Percentiles rank a stretch among this genome's conserved stretches.
Evolutionary conservation across 495 filamentous ascomycete genomes (phyloP).

Genomic region (Parathielavia hyrcaniae): DNA sequence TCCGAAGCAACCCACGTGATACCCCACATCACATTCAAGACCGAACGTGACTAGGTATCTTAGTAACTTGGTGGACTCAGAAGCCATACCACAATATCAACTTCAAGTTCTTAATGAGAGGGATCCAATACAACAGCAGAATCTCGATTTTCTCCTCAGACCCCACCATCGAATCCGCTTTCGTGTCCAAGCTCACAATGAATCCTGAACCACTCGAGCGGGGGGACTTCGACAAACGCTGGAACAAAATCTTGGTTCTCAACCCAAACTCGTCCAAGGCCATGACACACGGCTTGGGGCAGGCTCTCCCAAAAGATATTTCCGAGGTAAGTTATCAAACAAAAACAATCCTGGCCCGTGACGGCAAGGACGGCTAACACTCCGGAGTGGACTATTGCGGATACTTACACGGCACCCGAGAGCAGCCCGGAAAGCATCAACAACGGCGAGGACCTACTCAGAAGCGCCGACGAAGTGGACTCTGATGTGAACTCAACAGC

Average conservation of each 20-base stretch:
- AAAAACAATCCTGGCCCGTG: not conserved
- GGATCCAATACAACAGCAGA: no score
- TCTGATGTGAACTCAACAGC: conserved; percentile 37
- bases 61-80: no score
- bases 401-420: conserved; percentile 49
- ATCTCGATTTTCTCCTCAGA: no score
- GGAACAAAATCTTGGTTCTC: conserved; percentile 63
- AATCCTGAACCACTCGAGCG: no score
- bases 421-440: conserved; percentile 58
- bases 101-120: no score
- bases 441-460: conserved; percentile 49
- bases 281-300: conserved; percentile 73
- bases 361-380: not conserved
- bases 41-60: not conserved
- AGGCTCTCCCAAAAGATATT: conserved; percentile 50
- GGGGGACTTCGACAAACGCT: conserved; percentile 24
- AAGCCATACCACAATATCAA: no score
- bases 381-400: conserved; percentile 36
- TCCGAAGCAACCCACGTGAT: conserved; percentile 28
- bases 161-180: no score
- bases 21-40: conserved; percentile 31
- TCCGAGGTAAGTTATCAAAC: conserved; percentile 41
- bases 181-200: no score
- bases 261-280: conserved; percentile 82
- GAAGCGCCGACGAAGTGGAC: conserved; percentile 50